Conservation (phyloP, 106 monocot genomes). For the Acanthochlamys bracteata region DNA sequence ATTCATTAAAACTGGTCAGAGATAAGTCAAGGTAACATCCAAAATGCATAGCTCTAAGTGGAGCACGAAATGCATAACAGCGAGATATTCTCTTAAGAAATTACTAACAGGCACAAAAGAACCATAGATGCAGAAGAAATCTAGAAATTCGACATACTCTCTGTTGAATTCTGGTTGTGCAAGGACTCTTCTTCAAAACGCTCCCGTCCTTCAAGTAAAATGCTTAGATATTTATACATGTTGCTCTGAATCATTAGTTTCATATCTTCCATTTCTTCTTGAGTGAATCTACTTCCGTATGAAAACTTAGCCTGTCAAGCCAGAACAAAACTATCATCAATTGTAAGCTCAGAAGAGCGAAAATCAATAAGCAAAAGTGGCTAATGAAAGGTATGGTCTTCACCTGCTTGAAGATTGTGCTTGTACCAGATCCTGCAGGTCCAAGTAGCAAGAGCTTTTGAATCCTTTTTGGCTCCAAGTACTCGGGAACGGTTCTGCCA, state of each 20-base stretch:
- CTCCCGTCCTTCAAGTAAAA: conserved; percentile 92
- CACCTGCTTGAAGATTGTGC: conserved; percentile 95
- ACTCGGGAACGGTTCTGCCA: conserved; percentile 64
- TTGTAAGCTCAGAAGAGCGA: not conserved
- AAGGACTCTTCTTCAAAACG: conserved; percentile 87
- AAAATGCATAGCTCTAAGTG: too few species aligned
- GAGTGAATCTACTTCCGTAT: conserved; percentile 71
- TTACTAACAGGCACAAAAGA: not conserved
- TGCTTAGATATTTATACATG: conserved; percentile 89
- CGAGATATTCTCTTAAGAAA: too few species aligned
- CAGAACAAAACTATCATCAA: not conserved
- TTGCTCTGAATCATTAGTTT: conserved; percentile 96
- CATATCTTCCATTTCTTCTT: conserved; percentile 64
- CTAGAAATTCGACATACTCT: conserved; percentile 15
- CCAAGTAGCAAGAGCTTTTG: conserved; percentile 89
- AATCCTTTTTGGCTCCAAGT: conserved; percentile 68
- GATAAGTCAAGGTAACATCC: too few species aligned
- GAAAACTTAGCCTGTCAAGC: conserved; percentile 62
- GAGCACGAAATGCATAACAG: too few species aligned
- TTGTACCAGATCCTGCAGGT: conserved; percentile 72
- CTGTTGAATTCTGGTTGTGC: not conserved
- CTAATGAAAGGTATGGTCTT: too few species aligned
- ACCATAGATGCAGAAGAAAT: not conserved
- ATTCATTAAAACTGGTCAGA: too few species aligned
- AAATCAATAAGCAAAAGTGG: not conserved